These are phyloP conservation scores for Spinellus fusiger DNA, from an alignment of 192 early-diverging fungal species.

Conservation along the genomic window DNA sequence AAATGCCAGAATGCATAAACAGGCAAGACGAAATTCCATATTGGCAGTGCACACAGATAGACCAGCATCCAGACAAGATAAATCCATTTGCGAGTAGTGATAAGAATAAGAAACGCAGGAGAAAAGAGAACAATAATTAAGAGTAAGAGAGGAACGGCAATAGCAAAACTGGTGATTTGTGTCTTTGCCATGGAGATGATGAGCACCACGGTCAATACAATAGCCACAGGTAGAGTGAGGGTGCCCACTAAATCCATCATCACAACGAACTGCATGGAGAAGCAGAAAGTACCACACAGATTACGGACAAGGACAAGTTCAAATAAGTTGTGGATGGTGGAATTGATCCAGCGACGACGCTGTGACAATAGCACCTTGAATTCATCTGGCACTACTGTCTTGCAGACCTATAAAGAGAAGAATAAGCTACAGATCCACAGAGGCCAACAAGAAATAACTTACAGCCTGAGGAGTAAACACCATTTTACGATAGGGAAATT, in stretches of 20 bases:
- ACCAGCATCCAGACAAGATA: constrained; percentile 92
- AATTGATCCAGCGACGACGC: constrained; percentile 95
- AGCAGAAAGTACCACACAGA: constrained; percentile 95
- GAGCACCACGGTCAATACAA: constrained; percentile 60
- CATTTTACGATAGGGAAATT: constrained; percentile 83
- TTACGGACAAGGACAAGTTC: constrained; percentile 89
- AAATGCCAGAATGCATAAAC: constrained; percentile 95
- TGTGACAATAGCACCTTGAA: constrained; percentile 84
- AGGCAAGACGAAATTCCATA: constrained; percentile 94
- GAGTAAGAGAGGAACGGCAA: constrained; percentile 65
- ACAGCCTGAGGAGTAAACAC: constrained; percentile 79
- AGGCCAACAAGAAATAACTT: too few relatives aligned
- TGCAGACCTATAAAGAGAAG: constrained; percentile 43
- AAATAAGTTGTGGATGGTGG: constrained; percentile 91
- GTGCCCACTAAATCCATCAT: constrained; percentile 76
- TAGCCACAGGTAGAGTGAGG: constrained; percentile 65
- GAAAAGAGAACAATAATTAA: constrained; percentile 75
- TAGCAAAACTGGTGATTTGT: constrained; percentile 44
- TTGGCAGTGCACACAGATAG: constrained; percentile 73
- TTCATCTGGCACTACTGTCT: constrained; percentile 82
- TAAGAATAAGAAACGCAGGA: constrained; percentile 83
- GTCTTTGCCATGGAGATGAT: constrained; percentile 47
- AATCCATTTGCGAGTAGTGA: constrained; percentile 79
- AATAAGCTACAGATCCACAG: not conserved
- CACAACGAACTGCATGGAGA: constrained; percentile 86